Conservation (phyloP, 2,329 filamentous ascomycete species). For the Phialophora expanda region DNA sequence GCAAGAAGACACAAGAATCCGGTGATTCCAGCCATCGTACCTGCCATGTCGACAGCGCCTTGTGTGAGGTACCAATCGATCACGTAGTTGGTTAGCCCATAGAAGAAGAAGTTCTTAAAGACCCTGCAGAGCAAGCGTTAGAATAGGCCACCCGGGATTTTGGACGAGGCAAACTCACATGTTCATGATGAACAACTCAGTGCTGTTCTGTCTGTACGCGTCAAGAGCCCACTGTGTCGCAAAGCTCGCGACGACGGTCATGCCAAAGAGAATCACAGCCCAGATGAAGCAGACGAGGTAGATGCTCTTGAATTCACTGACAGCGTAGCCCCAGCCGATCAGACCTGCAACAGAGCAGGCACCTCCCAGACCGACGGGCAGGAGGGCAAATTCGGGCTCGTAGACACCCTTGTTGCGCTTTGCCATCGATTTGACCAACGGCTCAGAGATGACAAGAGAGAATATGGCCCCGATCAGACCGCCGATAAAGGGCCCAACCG, state of each 20-base stretch:
- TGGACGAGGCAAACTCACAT: slow-evolving; percentile 5
- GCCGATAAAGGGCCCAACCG: slow-evolving; percentile 25
- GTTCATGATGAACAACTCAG: slow-evolving; percentile 36
- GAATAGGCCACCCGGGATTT: background rate
- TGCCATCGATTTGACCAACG: slow-evolving; percentile 46
- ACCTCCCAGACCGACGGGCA: slow-evolving; percentile 21
- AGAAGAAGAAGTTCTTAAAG: slow-evolving; percentile 38
- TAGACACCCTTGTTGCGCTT: slow-evolving; percentile 50
- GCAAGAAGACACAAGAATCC: slow-evolving; percentile 44
- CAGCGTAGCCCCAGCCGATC: slow-evolving; percentile 46
- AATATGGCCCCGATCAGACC: slow-evolving; percentile 22
- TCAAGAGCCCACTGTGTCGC: slow-evolving; percentile 30
- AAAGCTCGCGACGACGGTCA: slow-evolving; percentile 26
- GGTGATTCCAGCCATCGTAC: slow-evolving; percentile 44
- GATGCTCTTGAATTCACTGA: slow-evolving; percentile 16
- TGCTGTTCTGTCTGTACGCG: slow-evolving; percentile 30
- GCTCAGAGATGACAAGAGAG: slow-evolving; percentile 42
- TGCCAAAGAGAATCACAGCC: slow-evolving; percentile 29
- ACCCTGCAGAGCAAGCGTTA: slow-evolving; percentile 12
- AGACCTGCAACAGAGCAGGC: slow-evolving; percentile 40
- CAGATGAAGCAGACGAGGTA: slow-evolving; percentile 32
- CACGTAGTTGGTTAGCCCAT: slow-evolving; percentile 45
- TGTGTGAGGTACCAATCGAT: slow-evolving; percentile 44
- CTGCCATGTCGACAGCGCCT: slow-evolving; percentile 44
- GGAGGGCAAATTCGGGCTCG: slow-evolving; percentile 50